Conservation (phyloP, 495 filamentous ascomycete species). For the Lepidopterella palustris region DNA sequence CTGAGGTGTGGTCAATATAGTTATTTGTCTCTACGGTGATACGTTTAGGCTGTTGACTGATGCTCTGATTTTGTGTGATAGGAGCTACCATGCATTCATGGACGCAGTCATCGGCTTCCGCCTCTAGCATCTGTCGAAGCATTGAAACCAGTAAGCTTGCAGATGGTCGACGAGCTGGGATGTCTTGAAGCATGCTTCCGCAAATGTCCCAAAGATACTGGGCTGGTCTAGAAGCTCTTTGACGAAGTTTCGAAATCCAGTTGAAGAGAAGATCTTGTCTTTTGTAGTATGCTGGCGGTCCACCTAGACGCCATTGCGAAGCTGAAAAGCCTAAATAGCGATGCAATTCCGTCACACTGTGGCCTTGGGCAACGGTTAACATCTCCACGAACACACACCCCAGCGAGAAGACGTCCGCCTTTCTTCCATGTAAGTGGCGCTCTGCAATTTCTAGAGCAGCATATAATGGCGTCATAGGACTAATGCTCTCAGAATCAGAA, state of each 20-base stretch:
- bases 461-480: slow-evolving; percentile 21
- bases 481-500: slow-evolving; percentile 20
- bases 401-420: slow-evolving; percentile 22
- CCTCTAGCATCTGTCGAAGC: slow-evolving; percentile 4
- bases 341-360: slow-evolving; percentile 5
- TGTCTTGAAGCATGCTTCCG: slow-evolving; percentile 13
- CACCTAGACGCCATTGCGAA: neutral
- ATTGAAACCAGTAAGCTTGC: slow-evolving; percentile 1
- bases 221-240: neutral
- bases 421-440: slow-evolving; percentile 12
- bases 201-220: slow-evolving; percentile 14
- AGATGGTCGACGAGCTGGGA: slow-evolving; percentile 7
- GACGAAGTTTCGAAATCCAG: slow-evolving; percentile 10
- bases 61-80: neutral
- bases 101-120: neutral
- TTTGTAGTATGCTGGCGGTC: slow-evolving; percentile 6
- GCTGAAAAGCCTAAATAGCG: slow-evolving; percentile 7
- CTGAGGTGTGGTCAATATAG: neutral
- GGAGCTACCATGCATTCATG: neutral
- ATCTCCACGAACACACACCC: slow-evolving; percentile 21
- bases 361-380: slow-evolving; percentile 9
- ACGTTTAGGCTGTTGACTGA: neutral
- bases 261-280: neutral
- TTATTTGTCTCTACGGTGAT: neutral
- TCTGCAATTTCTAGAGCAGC: slow-evolving; percentile 16